These are phyloP conservation scores for Rhododendron henanense DNA, from an alignment of 148 eudicot genomes.

Conservation along the genomic window DNA sequence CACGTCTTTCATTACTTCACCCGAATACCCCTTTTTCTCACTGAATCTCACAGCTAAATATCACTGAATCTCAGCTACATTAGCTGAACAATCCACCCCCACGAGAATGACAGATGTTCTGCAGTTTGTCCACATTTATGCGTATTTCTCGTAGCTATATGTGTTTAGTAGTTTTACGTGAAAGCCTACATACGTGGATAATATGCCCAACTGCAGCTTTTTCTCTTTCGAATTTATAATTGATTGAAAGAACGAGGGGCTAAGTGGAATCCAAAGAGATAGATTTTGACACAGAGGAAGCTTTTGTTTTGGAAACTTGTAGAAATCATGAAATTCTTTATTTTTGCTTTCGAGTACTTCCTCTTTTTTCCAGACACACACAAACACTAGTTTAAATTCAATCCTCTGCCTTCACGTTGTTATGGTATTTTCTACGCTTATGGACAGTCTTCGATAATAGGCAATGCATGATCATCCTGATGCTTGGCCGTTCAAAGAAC, in stretches of 20 bases:
- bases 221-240: not conserved
- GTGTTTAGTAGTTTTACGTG: not conserved
- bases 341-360: not conserved
- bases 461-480: constrained; percentile 86
- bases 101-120: not conserved
- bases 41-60: not conserved
- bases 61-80: not conserved
- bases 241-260: not conserved
- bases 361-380: not conserved
- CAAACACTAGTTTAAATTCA: not conserved
- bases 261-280: not conserved
- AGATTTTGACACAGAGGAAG: not conserved
- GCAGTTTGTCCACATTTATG: not conserved
- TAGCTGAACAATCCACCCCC: not conserved
- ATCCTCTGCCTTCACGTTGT: not conserved
- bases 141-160: not conserved
- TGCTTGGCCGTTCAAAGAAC: constrained; percentile 98
- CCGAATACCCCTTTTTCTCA: not conserved
- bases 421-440: constrained; percentile 2
- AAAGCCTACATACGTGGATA: not conserved
- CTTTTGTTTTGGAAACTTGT: not conserved
- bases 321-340: not conserved
- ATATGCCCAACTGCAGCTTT: not conserved
- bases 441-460: constrained; percentile 34
- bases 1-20: not conserved